These are phyloP conservation scores for Candida manassasensis DNA, from an alignment of 805 yeast species.

Conservation along the genomic window DNA sequence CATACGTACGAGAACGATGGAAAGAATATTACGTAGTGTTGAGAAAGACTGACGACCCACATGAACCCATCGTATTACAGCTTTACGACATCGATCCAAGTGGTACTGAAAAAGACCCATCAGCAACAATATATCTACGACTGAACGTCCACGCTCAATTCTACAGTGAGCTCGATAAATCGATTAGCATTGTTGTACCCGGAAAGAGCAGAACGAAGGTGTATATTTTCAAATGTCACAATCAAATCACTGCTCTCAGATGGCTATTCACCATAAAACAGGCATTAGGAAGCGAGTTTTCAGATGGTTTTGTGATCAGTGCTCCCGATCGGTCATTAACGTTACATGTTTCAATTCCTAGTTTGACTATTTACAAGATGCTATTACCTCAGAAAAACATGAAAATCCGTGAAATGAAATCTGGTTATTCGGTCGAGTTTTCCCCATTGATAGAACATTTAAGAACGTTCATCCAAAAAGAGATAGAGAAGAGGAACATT, in stretches of 20 bases:
- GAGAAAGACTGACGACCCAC: slow-evolving; percentile 50
- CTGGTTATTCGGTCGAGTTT: slow-evolving; percentile 22
- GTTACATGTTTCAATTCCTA: slow-evolving; percentile 46
- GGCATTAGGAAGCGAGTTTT: slow-evolving; percentile 35
- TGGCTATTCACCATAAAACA: slow-evolving; percentile 62
- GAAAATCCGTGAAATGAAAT: slow-evolving; percentile 8
- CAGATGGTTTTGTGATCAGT: slow-evolving; percentile 26
- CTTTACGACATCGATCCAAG: slow-evolving; percentile 47
- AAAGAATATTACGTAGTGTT: slow-evolving; percentile 72
- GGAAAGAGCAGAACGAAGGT: slow-evolving; percentile 19
- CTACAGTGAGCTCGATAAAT: slow-evolving; percentile 66
- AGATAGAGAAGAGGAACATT: slow-evolving; percentile 17
- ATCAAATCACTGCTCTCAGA: slow-evolving; percentile 47
- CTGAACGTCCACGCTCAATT: slow-evolving; percentile 37
- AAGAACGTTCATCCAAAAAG: slow-evolving; percentile 29
- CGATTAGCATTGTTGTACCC: slow-evolving; percentile 48
- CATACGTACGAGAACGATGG: slow-evolving; percentile 69
- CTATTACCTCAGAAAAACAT: slow-evolving; percentile 9
- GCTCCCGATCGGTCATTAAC: slow-evolving; percentile 45
- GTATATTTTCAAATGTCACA: slow-evolving; percentile 54
- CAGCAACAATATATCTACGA: slow-evolving; percentile 15
- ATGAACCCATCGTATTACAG: slow-evolving; percentile 56
- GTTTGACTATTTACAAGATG: slow-evolving; percentile 21
- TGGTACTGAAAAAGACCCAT: slow-evolving; percentile 18
- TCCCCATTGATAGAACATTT: slow-evolving; percentile 34